phyloP scores from a whole-genome alignment of 768 basidiomycete genomes.

The Boletellus sp. region DNA sequence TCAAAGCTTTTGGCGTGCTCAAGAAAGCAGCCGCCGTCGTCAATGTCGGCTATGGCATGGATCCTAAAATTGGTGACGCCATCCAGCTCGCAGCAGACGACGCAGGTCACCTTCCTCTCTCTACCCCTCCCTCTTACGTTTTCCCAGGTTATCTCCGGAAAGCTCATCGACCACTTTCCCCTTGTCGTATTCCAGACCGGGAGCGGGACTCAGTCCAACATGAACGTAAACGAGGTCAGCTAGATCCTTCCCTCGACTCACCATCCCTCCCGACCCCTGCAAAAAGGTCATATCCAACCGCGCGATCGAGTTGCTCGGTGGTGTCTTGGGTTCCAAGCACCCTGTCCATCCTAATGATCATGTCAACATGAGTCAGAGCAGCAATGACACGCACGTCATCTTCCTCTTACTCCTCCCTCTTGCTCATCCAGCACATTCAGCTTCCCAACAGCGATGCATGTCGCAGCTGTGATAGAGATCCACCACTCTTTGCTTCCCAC shows the following conservation, averaged over 20 bases:
- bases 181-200: constrained; percentile 99
- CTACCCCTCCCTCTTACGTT: background rate
- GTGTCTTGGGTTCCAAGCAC: constrained; percentile 90
- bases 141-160: constrained; percentile 87
- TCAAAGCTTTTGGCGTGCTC: constrained; percentile 95
- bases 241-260: background rate
- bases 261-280: background rate
- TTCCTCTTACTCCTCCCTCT: background rate
- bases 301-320: constrained; percentile 95
- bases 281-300: constrained; percentile 92
- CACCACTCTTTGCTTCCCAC: constrained; percentile 78
- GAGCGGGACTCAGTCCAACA: constrained; percentile 98
- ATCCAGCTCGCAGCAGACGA: constrained; percentile 95
- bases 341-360: constrained; percentile 99
- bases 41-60: constrained; percentile 87
- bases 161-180: constrained; percentile 93
- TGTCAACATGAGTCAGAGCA: constrained; percentile 98
- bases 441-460: constrained; percentile 99
- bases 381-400: constrained; percentile 86
- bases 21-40: constrained; percentile 96
- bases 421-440: constrained; percentile 37
- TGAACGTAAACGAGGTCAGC: constrained; percentile 94
- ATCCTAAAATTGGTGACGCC: constrained; percentile 79
- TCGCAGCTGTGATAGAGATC: constrained; percentile 91
- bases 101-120: constrained; percentile 39